These are phyloP conservation scores for Capsicum pubescens DNA, from an alignment of 257 asterid species.

Conservation along the genomic window DNA sequence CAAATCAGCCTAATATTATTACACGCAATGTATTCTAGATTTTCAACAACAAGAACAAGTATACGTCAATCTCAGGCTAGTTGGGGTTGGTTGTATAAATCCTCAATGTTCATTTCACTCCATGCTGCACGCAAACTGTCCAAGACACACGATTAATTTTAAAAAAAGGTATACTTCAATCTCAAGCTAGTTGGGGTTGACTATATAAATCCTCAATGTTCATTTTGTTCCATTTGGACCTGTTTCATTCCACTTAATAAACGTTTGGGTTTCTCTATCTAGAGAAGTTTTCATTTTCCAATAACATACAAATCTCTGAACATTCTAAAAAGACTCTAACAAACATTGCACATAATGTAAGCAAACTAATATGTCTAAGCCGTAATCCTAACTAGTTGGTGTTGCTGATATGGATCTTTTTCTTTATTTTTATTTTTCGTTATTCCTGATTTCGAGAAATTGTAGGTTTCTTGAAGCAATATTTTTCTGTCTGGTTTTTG, in stretches of 20 bases:
- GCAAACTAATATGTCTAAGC: background rate
- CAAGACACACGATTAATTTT: too few relatives aligned
- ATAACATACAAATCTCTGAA: background rate
- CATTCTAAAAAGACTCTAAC: background rate
- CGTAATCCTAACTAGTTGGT: background rate
- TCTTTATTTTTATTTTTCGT: background rate
- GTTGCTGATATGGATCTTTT: background rate
- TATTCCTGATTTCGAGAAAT: background rate
- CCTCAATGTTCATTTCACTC: too few relatives aligned
- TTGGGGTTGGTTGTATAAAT: too few relatives aligned
- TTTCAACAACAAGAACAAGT: conserved; percentile 2
- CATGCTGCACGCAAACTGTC: too few relatives aligned
- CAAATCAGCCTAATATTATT: background rate
- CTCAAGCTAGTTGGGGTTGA: background rate
- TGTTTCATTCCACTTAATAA: background rate
- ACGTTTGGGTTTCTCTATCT: background rate
- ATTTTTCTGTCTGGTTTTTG: background rate
- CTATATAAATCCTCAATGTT: too few relatives aligned
- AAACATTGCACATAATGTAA: background rate
- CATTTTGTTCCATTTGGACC: background rate
- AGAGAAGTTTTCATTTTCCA: background rate
- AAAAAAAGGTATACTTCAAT: background rate
- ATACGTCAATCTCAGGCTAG: background rate
- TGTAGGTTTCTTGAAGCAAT: background rate
- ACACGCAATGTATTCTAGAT: background rate